Conservation (phyloP, 2,329 filamentous ascomycete species). For the Cladosporium sp. region DNA sequence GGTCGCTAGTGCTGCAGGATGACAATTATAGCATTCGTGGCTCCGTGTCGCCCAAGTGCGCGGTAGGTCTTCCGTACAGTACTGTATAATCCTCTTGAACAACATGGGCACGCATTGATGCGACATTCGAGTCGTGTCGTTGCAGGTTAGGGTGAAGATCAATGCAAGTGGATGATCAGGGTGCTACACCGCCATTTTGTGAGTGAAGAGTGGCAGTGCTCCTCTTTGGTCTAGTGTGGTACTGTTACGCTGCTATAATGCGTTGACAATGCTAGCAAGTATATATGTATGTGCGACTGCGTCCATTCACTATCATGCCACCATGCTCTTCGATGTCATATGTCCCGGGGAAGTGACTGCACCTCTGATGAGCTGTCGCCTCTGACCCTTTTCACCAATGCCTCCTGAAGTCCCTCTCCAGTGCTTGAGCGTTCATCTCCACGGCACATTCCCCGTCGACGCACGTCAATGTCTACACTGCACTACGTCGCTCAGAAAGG, state of each 20-base stretch:
- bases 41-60: not conserved
- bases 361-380: not conserved
- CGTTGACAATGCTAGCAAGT: not conserved
- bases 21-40: slow-evolving; percentile 1
- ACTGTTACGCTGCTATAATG: not conserved
- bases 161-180: not conserved
- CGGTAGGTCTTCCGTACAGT: not conserved
- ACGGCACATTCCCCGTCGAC: not conserved
- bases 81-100: not conserved
- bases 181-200: not conserved
- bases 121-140: not conserved
- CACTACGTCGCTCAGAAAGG: not conserved
- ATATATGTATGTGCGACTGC: not conserved
- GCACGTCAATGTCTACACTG: not conserved
- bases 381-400: not conserved
- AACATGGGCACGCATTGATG: not conserved
- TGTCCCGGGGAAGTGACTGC: not conserved
- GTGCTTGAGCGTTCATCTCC: not conserved
- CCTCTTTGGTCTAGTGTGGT: not conserved
- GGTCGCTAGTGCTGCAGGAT: not conserved
- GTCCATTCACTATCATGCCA: not conserved
- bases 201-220: not conserved
- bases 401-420: not conserved
- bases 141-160: not conserved
- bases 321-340: not conserved